Conservation (phyloP, 306 rosid genomes). For the Prunus fruticosa region DNA sequence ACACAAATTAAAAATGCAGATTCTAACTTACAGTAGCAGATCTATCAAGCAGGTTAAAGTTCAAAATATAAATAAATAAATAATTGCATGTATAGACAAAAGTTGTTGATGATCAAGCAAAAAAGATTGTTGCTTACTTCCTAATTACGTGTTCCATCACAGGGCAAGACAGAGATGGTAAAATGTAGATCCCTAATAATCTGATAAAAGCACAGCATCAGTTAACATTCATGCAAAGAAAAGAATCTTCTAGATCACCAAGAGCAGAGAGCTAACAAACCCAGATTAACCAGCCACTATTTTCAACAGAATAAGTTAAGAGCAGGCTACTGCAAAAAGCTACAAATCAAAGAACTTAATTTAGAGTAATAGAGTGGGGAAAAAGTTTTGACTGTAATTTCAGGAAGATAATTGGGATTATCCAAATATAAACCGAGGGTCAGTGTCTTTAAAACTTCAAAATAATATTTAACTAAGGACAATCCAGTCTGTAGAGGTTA, state of each 20-base stretch:
- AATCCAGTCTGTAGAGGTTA: background rate
- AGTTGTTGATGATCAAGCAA: background rate
- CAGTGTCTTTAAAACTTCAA: background rate
- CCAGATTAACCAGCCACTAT: background rate
- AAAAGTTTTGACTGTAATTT: background rate
- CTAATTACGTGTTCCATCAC: constrained; percentile 20
- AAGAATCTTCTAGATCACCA: constrained; percentile 2
- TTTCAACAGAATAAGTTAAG: background rate
- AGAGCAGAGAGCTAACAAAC: background rate
- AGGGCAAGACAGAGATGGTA: constrained; percentile 20
- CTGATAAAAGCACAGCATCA: constrained; percentile 15
- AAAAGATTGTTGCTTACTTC: constrained; percentile 21
- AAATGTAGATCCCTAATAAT: constrained; percentile 18
- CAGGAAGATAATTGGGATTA: background rate
- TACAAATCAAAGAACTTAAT: background rate
- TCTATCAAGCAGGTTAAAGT: background rate
- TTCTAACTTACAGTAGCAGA: background rate
- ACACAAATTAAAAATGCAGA: background rate
- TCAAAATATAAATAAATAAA: background rate
- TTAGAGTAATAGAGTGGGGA: background rate
- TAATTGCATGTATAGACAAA: background rate
- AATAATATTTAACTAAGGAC: background rate
- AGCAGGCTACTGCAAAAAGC: background rate
- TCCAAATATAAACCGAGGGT: background rate
- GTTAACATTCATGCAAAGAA: constrained; percentile 4